Evolutionary conservation across 768 basidiomycete species (phyloP).

Genomic region (Podaxis pistillaris): DNA sequence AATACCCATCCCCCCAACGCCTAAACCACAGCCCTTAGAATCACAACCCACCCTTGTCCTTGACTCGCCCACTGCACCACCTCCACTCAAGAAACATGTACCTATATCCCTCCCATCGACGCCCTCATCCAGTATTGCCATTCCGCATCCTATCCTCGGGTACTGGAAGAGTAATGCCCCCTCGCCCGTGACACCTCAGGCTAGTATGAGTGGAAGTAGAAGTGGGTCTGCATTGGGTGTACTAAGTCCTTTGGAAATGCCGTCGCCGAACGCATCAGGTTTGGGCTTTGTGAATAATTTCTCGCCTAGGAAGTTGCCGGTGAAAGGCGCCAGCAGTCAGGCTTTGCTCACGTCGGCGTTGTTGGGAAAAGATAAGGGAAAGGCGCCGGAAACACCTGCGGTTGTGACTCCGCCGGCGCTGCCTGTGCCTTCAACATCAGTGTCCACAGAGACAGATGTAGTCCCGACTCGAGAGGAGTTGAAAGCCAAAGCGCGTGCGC

Average conservation of each 20-base stretch:
- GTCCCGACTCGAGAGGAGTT: constrained; percentile 29
- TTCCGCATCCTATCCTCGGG: constrained; percentile 30
- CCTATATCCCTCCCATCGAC: constrained; percentile 50
- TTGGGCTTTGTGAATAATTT: constrained; percentile 25
- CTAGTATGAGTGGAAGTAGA: background rate
- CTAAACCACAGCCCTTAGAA: background rate
- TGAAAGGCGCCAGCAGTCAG: constrained; percentile 15
- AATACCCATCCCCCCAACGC: constrained; percentile 18
- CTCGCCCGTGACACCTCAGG: constrained; percentile 13
- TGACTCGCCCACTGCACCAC: constrained; percentile 34
- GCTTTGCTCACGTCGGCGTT: constrained; percentile 1
- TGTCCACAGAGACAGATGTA: background rate
- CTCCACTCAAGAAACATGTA: constrained; percentile 35
- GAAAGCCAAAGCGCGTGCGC: constrained; percentile 40
- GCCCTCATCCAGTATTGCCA: constrained; percentile 31
- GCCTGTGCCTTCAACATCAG: background rate
- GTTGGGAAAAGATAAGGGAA: constrained; percentile 26
- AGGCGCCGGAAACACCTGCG: constrained; percentile 28
- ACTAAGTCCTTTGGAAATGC: constrained; percentile 42
- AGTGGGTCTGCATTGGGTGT: constrained; percentile 25
- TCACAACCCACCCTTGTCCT: background rate
- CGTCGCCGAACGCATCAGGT: constrained; percentile 28
- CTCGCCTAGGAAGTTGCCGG: constrained; percentile 24
- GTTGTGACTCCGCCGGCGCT: constrained; percentile 30
- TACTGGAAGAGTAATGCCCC: constrained; percentile 29